A percentile compares a stretch with the other conserved stretches of the same genome.
These are phyloP conservation scores for Cyphellophora europaea DNA, from an alignment of 2,329 filamentous ascomycete species.

Conservation along the genomic window DNA sequence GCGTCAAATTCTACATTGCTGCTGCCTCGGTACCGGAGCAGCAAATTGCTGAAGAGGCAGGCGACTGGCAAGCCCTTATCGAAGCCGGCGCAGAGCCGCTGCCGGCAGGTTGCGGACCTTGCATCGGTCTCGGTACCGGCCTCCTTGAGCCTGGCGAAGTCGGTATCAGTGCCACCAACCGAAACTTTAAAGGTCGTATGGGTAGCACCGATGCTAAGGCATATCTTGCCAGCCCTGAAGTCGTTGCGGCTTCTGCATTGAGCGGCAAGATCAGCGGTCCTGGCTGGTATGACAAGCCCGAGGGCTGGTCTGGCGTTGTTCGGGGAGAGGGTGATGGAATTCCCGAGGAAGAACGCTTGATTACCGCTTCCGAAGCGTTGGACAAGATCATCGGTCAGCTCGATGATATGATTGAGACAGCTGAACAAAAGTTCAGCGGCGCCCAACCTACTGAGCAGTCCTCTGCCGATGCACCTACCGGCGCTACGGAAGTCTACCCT, in stretches of 20 bases:
- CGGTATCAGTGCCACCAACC: constrained; percentile 73
- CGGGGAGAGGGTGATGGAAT: constrained; percentile 64
- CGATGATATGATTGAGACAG: constrained; percentile 51
- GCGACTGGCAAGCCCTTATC: constrained; percentile 76
- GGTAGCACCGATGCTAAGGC: constrained; percentile 69
- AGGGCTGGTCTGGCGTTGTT: constrained; percentile 51
- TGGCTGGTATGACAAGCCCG: constrained; percentile 66
- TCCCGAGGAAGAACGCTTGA: constrained; percentile 52
- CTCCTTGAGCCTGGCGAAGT: constrained; percentile 78
- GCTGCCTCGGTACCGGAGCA: constrained; percentile 77
- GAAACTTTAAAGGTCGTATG: constrained; percentile 91
- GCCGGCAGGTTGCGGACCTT: constrained; percentile 69
- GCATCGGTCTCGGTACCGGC: constrained; percentile 75
- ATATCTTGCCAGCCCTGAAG: constrained; percentile 80
- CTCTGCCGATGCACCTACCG: neutral
- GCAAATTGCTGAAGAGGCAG: constrained; percentile 62
- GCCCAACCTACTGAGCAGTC: constrained; percentile 16
- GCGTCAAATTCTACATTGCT: constrained; percentile 81
- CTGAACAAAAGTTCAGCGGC: constrained; percentile 37
- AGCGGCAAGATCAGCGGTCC: constrained; percentile 50
- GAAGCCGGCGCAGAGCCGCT: constrained; percentile 68
- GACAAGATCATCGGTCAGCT: constrained; percentile 62
- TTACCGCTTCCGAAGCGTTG: constrained; percentile 59
- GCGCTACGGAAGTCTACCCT: constrained; percentile 60
- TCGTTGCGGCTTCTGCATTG: constrained; percentile 83